phyloP scores from a whole-genome alignment of 306 rosid genomes.

The Senna siamea region DNA sequence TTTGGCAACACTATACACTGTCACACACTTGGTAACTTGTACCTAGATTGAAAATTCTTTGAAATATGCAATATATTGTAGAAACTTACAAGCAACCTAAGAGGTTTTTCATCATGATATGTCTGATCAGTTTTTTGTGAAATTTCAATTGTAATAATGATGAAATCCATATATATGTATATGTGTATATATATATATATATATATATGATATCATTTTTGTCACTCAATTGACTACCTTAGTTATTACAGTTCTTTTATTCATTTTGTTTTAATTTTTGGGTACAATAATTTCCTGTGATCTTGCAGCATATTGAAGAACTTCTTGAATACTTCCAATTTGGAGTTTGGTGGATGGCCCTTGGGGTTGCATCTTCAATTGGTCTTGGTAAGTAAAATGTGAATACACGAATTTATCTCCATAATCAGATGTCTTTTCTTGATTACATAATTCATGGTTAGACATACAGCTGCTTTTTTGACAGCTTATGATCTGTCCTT shows the following conservation, averaged over 20 bases:
- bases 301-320: slow-evolving; percentile 86
- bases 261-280: slow-evolving; percentile 10
- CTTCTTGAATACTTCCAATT: slow-evolving; percentile 71
- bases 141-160: slow-evolving; percentile 21
- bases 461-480: slow-evolving; percentile 21
- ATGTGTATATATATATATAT: too few relatives aligned
- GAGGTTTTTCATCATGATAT: slow-evolving; percentile 7
- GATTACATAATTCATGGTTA: slow-evolving; percentile 33
- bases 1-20: slow-evolving; percentile 4
- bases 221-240: not conserved
- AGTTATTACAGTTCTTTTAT: not conserved
- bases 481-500: slow-evolving; percentile 31
- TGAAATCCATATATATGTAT: not conserved
- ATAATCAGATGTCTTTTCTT: slow-evolving; percentile 28
- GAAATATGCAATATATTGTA: slow-evolving; percentile 10
- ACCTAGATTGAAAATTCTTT: not conserved
- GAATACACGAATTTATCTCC: not conserved
- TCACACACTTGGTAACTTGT: slow-evolving; percentile 8
- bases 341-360: slow-evolving; percentile 94
- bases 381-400: slow-evolving; percentile 81
- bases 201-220: not conserved
- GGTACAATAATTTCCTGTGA: slow-evolving; percentile 27
- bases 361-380: slow-evolving; percentile 97
- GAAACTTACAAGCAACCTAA: slow-evolving; percentile 8
- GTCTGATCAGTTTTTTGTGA: not conserved